Evolutionary conservation across 306 rosid genomes (phyloP).

Genomic region (Quercus cerris): DNA sequence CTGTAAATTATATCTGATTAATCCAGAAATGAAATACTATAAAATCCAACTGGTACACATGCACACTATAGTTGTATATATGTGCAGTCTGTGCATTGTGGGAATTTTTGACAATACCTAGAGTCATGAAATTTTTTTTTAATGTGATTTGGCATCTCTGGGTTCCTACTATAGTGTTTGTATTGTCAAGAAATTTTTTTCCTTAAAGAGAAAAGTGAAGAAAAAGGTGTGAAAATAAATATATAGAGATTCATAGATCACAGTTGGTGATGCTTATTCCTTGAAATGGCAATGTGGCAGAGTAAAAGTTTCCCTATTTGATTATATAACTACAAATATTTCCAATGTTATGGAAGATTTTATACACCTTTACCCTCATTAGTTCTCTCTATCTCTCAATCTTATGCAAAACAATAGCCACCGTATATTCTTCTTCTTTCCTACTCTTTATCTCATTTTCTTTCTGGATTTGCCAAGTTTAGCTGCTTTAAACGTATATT

Average conservation of each 20-base stretch:
- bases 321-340: no score
- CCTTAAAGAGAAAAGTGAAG: background rate
- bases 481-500: background rate
- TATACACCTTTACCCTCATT: background rate
- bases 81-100: background rate
- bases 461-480: background rate
- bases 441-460: background rate
- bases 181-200: background rate
- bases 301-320: background rate
- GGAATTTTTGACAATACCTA: background rate
- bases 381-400: background rate
- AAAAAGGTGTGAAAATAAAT: background rate
- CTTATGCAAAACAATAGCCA: background rate
- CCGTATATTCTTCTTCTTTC: background rate
- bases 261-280: background rate
- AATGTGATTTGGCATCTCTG: background rate
- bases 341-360: background rate
- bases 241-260: background rate
- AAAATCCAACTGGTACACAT: background rate
- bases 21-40: background rate
- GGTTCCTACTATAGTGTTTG: background rate
- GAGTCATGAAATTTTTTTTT: background rate
- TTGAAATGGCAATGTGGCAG: background rate
- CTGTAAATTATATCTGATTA: background rate
- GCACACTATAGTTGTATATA: background rate